Conservation (phyloP, 2,329 filamentous ascomycete genomes). For the Talaromyces atroroseus region DNA sequence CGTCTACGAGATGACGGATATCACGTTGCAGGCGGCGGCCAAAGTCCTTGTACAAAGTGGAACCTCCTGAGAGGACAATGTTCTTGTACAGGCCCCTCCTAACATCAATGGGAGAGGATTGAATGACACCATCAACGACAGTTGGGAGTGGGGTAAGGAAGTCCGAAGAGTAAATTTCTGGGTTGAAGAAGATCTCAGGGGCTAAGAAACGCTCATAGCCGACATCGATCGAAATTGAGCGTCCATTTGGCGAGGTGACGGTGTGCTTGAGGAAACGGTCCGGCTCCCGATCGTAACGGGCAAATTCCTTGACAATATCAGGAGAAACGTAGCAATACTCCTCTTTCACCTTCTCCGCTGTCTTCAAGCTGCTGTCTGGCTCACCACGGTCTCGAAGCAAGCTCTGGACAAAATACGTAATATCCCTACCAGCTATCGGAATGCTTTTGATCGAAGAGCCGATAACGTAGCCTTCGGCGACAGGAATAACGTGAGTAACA, state of each 20-base stretch:
- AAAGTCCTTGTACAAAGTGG: constrained; percentile 98
- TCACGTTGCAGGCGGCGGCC: constrained; percentile 92
- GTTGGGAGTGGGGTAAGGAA: constrained; percentile 92
- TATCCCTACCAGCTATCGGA: constrained; percentile 93
- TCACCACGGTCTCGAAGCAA: constrained; percentile 93
- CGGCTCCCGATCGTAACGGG: constrained; percentile 86
- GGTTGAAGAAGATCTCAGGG: constrained; percentile 99
- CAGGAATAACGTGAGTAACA: constrained; percentile 97
- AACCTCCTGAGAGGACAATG: constrained; percentile 95
- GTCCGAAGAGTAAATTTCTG: constrained; percentile 98
- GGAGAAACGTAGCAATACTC: constrained; percentile 98
- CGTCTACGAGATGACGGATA: constrained; percentile 93
- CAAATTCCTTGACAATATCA: constrained; percentile 98
- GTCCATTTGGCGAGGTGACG: constrained; percentile 78
- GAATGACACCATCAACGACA: constrained; percentile 94
- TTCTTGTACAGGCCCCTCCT: constrained; percentile 98
- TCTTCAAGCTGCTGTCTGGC: constrained; percentile 94
- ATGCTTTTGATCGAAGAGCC: constrained; percentile 99
- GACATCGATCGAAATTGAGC: constrained; percentile 79
- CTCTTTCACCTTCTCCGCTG: constrained; percentile 96
- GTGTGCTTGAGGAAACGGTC: constrained; percentile 87
- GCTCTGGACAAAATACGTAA: constrained; percentile 98
- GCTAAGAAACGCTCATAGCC: constrained; percentile 97
- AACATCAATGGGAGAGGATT: constrained; percentile 95
- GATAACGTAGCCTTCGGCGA: constrained; percentile 97